A percentile compares a stretch with the other conserved stretches of the same genome.
These are phyloP conservation scores for Colletotrichum brevisporum DNA, from an alignment of 2,329 filamentous ascomycete genomes.

Conservation along the genomic window DNA sequence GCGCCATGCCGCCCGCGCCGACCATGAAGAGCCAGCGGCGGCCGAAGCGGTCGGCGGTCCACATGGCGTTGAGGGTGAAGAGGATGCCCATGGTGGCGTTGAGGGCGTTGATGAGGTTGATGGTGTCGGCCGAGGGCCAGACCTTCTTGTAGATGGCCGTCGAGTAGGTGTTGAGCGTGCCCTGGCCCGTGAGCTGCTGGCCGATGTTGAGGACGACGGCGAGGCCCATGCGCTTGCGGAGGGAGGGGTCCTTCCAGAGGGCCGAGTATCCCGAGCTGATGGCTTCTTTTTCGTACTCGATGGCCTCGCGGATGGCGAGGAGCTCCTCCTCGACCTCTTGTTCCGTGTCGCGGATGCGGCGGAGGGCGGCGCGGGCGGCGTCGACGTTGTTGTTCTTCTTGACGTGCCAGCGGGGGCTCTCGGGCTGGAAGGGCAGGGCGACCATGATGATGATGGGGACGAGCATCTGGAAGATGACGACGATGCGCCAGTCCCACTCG, in stretches of 20 bases:
- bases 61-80: conserved; percentile 80
- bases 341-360: conserved; percentile 73
- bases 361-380: conserved; percentile 70
- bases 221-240: conserved; percentile 76
- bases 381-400: conserved; percentile 72
- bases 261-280: conserved; percentile 73
- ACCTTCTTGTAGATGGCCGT: conserved; percentile 82
- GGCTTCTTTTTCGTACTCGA: conserved; percentile 80
- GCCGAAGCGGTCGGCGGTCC: conserved; percentile 81
- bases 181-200: conserved; percentile 81
- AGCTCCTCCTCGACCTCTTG: conserved; percentile 78
- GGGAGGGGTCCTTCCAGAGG: conserved; percentile 78
- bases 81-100: conserved; percentile 81
- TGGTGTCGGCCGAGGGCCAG: conserved; percentile 70
- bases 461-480: conserved; percentile 81
- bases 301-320: conserved; percentile 74
- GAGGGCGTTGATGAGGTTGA: conserved; percentile 81
- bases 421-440: conserved; percentile 76
- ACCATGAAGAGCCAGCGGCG: conserved; percentile 78
- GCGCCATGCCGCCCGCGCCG: conserved; percentile 76
- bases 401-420: conserved; percentile 78
- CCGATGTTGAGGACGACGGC: conserved; percentile 78
- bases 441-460: conserved; percentile 73
- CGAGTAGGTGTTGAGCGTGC: conserved; percentile 80
- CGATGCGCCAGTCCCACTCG: conserved; percentile 81